Evolutionary conservation across 2,329 filamentous ascomycete genomes (phyloP), one percentile per base, ranked within the genome.

Genomic region (Botrytis medusae): DNA sequence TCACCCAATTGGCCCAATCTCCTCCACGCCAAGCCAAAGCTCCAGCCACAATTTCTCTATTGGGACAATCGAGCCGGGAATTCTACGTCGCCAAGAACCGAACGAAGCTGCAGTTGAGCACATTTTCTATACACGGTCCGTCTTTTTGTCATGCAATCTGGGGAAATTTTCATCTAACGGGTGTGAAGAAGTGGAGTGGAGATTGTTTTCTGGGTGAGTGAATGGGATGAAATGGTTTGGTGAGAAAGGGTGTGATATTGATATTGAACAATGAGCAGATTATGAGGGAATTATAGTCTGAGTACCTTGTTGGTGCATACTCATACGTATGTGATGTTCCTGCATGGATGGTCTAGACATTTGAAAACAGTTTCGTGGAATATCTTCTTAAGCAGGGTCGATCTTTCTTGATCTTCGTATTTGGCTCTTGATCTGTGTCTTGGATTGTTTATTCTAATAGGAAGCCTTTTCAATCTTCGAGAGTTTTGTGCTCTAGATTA

Each of bases 191-290:
- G 34, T 37, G 4, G 14, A 40, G 42, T 10, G 32, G 32, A 2
- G n/a, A 22, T 46, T 14, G 16, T 14, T n/a, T 7, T 2, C 12
- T n/a, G 12, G 25, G 25, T 7, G n/a, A 25, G 48, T 37, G 61
- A 34, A 61, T 32, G 7, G 22, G 20, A 46, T 69, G n/a, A 29
- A 16, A 32, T 64, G 25, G 18, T 29, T 46, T 25, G n/a, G 29
- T 48, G 62, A 0, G 22, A 22, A 51, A 12, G 34, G 34, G 8
- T 18, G 46, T 22, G 25, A 10, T 48, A 32, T 54, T n/a, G 12
- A 20, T 22, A 51, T 65, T 29, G 70, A 72, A 72, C 18, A 51
- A 29, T 62, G 51, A 72, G 70, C 70, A 72, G 37, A 12, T 67
- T 72, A 65, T 65, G 61, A 72, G 70, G 48, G 34, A 72, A 59